Evolutionary conservation across 140 eudicot species (phyloP).

Genomic region (Ambrosia hybrid): DNA sequence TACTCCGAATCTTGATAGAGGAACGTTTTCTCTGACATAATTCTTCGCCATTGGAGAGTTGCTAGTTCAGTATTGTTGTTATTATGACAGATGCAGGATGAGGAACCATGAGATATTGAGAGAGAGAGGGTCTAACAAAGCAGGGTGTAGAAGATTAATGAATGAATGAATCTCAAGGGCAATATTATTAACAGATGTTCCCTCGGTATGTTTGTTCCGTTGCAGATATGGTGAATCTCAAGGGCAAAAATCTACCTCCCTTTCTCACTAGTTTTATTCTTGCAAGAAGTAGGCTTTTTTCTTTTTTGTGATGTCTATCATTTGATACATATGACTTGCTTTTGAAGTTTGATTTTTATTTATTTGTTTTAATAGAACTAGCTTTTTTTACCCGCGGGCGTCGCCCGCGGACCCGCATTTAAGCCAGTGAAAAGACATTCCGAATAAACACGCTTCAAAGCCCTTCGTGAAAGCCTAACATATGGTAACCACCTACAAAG

Average conservation of each 20-base stretch:
- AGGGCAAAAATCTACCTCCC: background rate
- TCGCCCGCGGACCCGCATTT: too few species aligned
- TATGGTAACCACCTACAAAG: too few species aligned
- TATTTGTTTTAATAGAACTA: too few species aligned
- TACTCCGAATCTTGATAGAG: conserved; percentile 86
- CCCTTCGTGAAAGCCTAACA: too few species aligned
- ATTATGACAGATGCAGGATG: conserved; percentile 20
- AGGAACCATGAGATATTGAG: conserved; percentile 22
- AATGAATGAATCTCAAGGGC: background rate
- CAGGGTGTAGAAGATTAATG: background rate
- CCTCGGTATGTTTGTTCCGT: background rate
- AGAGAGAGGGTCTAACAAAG: conserved; percentile 9
- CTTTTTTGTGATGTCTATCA: too few species aligned
- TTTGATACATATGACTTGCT: too few species aligned
- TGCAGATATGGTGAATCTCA: background rate
- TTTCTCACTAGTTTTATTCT: too few species aligned
- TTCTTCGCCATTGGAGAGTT: conserved; percentile 64
- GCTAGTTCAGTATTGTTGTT: conserved; percentile 15
- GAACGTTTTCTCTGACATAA: conserved; percentile 57
- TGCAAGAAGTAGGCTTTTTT: too few species aligned
- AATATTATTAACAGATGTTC: background rate
- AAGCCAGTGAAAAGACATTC: too few species aligned
- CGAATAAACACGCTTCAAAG: too few species aligned
- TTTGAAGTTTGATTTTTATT: too few species aligned
- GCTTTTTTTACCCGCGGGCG: too few species aligned